Evolutionary conservation across 768 basidiomycete genomes (phyloP), one percentile per base, ranked within the genome.

Genomic region (Naganishia onofrii): DNA sequence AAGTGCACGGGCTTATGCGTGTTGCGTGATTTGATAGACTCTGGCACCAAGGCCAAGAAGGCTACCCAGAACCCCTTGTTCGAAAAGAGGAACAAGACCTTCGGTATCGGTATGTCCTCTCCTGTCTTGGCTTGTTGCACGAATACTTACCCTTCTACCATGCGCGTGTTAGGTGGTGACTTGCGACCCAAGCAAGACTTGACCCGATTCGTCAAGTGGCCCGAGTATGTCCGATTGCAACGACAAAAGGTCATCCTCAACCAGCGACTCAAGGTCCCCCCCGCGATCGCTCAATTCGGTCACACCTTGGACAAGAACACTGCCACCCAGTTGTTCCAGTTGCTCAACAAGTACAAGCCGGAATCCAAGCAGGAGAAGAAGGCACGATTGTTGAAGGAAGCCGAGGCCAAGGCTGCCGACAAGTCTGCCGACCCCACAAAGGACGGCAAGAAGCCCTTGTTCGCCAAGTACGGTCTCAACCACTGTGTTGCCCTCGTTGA

Each of bases 261-360:
- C 87, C 93, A 97, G 84, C 92, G 95, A 78, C 86, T 98, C 76
- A 98, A 98, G 87, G 93, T 96, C 31, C 95, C 95, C 74, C 95
- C 95, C 48, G 92, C 95, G 76, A 94, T 99, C 77, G 91, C 93
- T 57, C 95, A 99, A 82, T 97, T 98, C 86, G 88, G 80, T 64
- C 87, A 91, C 85, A 93, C 93, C 54, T 86, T 99, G 79, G 95
- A 99, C 87, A 97, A 96, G 88, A 98, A 97, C 87, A 97, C 94
- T 63, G 95, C 95, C 26, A 93, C 91, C 34, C 94, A 97, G 83
- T 84, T 98, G 72, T 98, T 97, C 89, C 94, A 95, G 84, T 88
- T 99, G 71, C 83, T 97, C 56, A 95, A 99, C 88, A 97, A 97
- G 86, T 86, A 79, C 75, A 81, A 81, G 79, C 81, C 81, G 54